phyloP scores from a whole-genome alignment of 164 flowering plant genomes.

The Kalanchoe fedtschenkoi region DNA sequence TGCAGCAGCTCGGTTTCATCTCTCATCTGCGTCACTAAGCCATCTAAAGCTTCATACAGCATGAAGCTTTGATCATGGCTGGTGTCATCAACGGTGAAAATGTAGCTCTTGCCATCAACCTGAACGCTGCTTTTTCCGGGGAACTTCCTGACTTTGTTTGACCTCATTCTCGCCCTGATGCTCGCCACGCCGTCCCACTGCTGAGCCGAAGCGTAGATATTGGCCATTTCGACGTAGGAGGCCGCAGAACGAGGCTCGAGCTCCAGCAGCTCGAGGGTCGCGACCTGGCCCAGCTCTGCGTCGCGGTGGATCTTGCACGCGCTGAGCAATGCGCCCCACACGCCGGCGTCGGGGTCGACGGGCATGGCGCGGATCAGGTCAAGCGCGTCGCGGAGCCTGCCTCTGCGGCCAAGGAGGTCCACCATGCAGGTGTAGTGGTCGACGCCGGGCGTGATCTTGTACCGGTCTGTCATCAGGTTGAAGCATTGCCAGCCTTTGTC shows the following conservation, averaged over 20 bases:
- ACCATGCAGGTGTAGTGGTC: slow-evolving; percentile 44
- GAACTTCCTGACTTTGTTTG: slow-evolving; percentile 18
- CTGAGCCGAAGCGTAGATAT: slow-evolving; percentile 30
- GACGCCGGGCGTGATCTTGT: slow-evolving; percentile 21
- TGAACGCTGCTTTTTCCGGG: slow-evolving; percentile 18
- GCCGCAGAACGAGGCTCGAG: slow-evolving; percentile 22
- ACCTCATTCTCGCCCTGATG: slow-evolving; percentile 24
- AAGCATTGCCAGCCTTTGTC: slow-evolving; percentile 34
- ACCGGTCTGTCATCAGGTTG: slow-evolving; percentile 24
- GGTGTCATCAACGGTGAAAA: slow-evolving; percentile 24
- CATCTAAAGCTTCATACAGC: slow-evolving; percentile 2
- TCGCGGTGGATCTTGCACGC: slow-evolving; percentile 26
- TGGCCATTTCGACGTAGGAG: slow-evolving; percentile 22
- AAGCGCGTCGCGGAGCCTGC: background rate
- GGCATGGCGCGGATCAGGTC: slow-evolving; percentile 16
- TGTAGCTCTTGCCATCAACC: slow-evolving; percentile 22
- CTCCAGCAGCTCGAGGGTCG: slow-evolving; percentile 16
- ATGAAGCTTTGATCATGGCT: slow-evolving; percentile 11
- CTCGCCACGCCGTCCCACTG: slow-evolving; percentile 25
- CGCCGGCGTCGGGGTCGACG: slow-evolving; percentile 19
- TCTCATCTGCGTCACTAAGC: background rate
- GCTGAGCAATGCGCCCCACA: slow-evolving; percentile 29
- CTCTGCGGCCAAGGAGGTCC: slow-evolving; percentile 23
- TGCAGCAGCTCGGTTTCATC: no score
- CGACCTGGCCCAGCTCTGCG: slow-evolving; percentile 19